Conservation (phyloP, 1,284 basidiomycete genomes). For the Leucoagaricus sp. region DNA sequence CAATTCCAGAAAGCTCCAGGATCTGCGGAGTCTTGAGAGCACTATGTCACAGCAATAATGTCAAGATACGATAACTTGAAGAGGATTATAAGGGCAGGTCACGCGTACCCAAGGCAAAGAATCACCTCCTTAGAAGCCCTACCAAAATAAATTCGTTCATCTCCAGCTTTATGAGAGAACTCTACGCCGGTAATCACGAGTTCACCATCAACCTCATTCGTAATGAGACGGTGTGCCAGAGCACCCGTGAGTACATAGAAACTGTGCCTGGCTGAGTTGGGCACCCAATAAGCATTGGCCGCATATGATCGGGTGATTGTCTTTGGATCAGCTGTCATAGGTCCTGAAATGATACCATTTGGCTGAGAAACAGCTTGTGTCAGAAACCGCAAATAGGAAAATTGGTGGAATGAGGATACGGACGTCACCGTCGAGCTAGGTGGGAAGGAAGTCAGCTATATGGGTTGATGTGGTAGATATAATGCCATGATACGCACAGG, state of each 20-base stretch:
- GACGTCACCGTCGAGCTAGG: background rate
- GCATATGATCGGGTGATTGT: slow-evolving; percentile 12
- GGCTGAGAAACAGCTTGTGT: background rate
- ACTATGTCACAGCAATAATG: too few relatives aligned
- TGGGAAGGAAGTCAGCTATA: background rate
- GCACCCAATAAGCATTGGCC: slow-evolving; percentile 8
- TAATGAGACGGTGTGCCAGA: slow-evolving; percentile 2
- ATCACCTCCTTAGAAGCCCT: slow-evolving; percentile 25
- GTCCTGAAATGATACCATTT: background rate
- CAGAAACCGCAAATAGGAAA: background rate
- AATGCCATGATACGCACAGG: background rate
- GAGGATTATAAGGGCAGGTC: too few relatives aligned
- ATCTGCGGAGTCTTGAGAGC: slow-evolving; percentile 33
- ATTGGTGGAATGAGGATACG: background rate
- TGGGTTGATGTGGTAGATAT: too few relatives aligned
- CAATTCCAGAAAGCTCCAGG: slow-evolving; percentile 37
- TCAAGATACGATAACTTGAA: too few relatives aligned
- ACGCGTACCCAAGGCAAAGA: slow-evolving; percentile 31
- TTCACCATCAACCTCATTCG: slow-evolving; percentile 12
- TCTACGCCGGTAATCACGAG: slow-evolving; percentile 14
- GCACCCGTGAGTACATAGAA: slow-evolving; percentile 8
- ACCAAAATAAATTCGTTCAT: background rate
- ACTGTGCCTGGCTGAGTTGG: background rate
- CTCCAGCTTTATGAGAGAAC: slow-evolving; percentile 2
- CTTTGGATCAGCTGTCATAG: slow-evolving; percentile 13